Evolutionary conservation across 2,329 filamentous ascomycete genomes (phyloP).

Genomic region (Hansfordia pulvinata): DNA sequence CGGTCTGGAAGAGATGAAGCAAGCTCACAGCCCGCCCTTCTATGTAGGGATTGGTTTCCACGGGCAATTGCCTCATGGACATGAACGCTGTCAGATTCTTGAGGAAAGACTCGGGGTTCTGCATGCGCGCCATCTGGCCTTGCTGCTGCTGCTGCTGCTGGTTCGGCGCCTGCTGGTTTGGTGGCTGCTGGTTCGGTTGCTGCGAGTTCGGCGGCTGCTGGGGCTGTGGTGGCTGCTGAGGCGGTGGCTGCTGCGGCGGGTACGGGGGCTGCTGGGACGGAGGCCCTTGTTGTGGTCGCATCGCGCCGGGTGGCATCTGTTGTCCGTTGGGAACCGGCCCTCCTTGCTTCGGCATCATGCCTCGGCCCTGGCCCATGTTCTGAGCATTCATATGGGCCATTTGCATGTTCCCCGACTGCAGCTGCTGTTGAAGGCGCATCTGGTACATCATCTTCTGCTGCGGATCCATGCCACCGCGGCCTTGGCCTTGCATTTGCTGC

Average conservation of each 20-base stretch:
- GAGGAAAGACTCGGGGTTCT: constrained; percentile 56
- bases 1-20: constrained; percentile 62
- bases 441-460: constrained; percentile 68
- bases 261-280: constrained; percentile 17
- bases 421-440: constrained; percentile 69
- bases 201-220: no score
- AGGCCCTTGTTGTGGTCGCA: constrained; percentile 37
- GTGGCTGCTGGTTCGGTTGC: no score
- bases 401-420: constrained; percentile 45
- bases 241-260: constrained; percentile 9
- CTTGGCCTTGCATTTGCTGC: constrained; percentile 22
- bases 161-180: no score
- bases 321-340: constrained; percentile 39
- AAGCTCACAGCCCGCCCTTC: constrained; percentile 63
- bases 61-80: constrained; percentile 54
- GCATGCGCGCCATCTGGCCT: constrained; percentile 19
- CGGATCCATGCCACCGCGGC: constrained; percentile 49
- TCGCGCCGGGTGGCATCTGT: constrained; percentile 34
- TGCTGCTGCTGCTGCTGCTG: constrained; percentile 24
- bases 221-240: no score
- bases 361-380: constrained; percentile 24
- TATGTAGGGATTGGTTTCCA: constrained; percentile 64
- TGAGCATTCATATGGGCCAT: constrained; percentile 38
- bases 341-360: constrained; percentile 39
- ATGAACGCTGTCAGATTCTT: constrained; percentile 69